These are phyloP conservation scores for Fistulifera pelliculosa DNA, from an alignment of 108 stramenopile genomes.

Conservation along the genomic window DNA sequence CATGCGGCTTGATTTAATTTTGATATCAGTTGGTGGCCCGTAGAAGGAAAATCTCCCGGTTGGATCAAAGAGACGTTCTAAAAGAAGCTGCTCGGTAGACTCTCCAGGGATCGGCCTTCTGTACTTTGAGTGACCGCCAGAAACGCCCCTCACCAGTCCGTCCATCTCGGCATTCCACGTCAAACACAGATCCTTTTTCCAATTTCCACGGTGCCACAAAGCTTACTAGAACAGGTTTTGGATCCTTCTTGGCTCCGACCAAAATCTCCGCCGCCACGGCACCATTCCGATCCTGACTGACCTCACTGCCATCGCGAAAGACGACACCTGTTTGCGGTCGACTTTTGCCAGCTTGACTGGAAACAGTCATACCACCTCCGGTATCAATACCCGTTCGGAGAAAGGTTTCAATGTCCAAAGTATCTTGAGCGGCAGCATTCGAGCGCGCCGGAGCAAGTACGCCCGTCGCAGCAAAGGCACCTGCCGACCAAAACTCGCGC, in stretches of 20 bases:
- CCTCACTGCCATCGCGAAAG: constrained; percentile 54
- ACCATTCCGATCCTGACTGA: constrained; percentile 32
- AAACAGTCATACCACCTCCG: constrained; percentile 52
- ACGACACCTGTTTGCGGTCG: constrained; percentile 50
- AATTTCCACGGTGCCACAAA: constrained; percentile 34
- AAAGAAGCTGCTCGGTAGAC: constrained; percentile 42
- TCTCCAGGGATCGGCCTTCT: constrained; percentile 19
- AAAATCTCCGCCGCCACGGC: constrained; percentile 53
- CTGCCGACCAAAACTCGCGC: too few species aligned
- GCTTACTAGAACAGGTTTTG: constrained; percentile 34
- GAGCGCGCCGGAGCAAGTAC: too few species aligned
- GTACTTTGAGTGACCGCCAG: constrained; percentile 25
- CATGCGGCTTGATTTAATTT: constrained; percentile 30
- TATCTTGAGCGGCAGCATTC: constrained; percentile 19
- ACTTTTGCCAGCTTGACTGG: constrained; percentile 55
- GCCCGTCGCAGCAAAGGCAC: too few species aligned
- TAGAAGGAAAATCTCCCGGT: constrained; percentile 62
- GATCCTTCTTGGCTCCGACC: constrained; percentile 21
- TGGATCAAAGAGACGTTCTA: constrained; percentile 34
- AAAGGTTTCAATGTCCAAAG: constrained; percentile 47
- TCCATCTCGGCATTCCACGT: constrained; percentile 55
- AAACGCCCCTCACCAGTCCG: constrained; percentile 46
- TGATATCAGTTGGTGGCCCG: constrained; percentile 56
- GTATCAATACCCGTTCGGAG: constrained; percentile 51
- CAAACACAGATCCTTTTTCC: constrained; percentile 42